These are phyloP conservation scores for Solanum clarkiae DNA, from an alignment of 257 asterid genomes.

Conservation along the genomic window DNA sequence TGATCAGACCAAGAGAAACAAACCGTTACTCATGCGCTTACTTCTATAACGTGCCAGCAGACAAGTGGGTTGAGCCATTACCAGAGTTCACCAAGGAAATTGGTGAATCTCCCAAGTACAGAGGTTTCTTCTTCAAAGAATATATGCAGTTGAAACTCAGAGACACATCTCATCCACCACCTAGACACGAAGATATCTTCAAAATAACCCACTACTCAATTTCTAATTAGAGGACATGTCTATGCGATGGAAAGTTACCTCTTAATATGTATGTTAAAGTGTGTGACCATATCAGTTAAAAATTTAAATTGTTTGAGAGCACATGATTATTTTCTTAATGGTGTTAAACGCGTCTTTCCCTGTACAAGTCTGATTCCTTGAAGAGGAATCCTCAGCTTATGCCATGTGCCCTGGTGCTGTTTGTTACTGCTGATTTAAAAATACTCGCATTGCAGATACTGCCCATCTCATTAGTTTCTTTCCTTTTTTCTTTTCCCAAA, in stretches of 20 bases:
- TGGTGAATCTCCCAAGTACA: slow-evolving; percentile 28
- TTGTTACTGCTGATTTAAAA: background rate
- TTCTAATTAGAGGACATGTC: background rate
- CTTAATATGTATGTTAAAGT: background rate
- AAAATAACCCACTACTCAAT: background rate
- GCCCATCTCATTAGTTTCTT: background rate
- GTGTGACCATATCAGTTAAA: background rate
- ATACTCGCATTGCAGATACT: background rate
- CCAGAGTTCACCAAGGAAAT: slow-evolving; percentile 21
- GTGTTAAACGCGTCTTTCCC: background rate
- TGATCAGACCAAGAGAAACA: slow-evolving; percentile 13
- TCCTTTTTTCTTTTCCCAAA: background rate
- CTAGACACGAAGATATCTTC: background rate
- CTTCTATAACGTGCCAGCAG: slow-evolving; percentile 30
- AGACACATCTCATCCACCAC: slow-evolving; percentile 38
- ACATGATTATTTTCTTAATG: no score
- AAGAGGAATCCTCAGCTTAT: background rate
- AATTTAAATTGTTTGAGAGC: background rate
- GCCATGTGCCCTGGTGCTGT: background rate
- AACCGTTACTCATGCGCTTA: slow-evolving; percentile 22
- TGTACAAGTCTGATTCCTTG: background rate
- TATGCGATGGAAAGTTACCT: no score
- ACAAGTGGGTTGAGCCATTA: slow-evolving; percentile 44
- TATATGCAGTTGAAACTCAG: slow-evolving; percentile 21
- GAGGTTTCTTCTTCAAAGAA: slow-evolving; percentile 22